Conservation (phyloP, 2,329 filamentous ascomycete genomes). For the Colletotrichum sp. region DNA sequence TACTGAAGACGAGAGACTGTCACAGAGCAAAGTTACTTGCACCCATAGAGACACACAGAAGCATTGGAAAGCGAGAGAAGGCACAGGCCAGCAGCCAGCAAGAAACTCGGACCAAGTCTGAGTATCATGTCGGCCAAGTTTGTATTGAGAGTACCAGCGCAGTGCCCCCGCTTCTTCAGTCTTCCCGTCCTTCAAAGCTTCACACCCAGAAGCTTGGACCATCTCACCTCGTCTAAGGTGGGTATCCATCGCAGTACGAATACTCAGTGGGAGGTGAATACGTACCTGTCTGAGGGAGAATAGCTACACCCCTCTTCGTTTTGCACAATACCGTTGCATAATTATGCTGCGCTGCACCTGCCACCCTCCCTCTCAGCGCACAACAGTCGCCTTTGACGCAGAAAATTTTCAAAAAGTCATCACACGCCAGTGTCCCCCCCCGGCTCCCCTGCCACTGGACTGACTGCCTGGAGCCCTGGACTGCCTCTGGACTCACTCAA, state of each 20-base stretch:
- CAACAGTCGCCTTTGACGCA: slow-evolving; percentile 18
- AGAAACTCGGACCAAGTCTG: background rate
- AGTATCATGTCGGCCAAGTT: background rate
- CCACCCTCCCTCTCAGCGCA: background rate
- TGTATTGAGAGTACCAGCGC: background rate
- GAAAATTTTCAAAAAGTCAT: slow-evolving; percentile 18
- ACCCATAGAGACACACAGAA: background rate
- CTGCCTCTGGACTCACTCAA: background rate
- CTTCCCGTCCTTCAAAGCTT: background rate
- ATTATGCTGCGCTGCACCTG: background rate
- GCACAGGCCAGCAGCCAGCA: background rate
- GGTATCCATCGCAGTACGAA: background rate
- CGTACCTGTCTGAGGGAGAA: background rate
- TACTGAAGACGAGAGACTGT: background rate
- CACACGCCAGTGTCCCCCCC: slow-evolving; percentile 17
- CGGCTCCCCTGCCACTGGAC: background rate
- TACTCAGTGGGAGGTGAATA: no score
- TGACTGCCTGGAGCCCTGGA: background rate
- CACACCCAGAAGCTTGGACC: background rate
- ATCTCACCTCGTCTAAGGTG: background rate
- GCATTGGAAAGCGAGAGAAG: background rate
- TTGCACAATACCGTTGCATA: background rate
- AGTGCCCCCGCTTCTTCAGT: background rate
- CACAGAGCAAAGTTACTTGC: background rate
- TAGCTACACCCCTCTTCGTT: background rate